These are phyloP conservation scores for Russula sp. DNA, from an alignment of 768 basidiomycete species.

Conservation along the genomic window DNA sequence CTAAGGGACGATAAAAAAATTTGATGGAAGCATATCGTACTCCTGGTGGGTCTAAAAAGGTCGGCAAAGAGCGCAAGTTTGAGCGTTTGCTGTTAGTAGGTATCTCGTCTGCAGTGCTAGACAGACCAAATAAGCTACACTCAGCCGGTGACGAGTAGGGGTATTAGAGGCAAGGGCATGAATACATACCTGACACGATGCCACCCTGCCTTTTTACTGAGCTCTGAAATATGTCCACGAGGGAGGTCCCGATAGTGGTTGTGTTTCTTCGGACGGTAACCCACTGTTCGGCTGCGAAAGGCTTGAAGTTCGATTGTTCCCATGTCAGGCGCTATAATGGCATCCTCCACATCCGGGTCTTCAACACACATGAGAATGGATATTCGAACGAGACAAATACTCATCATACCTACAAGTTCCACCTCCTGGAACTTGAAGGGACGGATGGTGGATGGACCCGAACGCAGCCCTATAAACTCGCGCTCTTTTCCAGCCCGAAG, in stretches of 20 bases:
- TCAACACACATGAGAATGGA: neutral
- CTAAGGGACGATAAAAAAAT: constrained; percentile 1
- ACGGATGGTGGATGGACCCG: neutral
- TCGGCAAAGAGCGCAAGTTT: too few relatives aligned
- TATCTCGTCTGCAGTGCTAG: neutral
- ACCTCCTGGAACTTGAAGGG: constrained; percentile 7
- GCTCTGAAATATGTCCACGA: neutral
- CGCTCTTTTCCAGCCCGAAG: neutral
- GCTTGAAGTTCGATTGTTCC: neutral
- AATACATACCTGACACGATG: constrained; percentile 1
- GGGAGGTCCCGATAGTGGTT: neutral
- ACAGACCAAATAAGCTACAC: neutral
- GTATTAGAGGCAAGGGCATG: neutral
- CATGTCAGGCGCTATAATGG: neutral
- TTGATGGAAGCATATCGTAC: neutral
- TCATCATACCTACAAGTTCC: neutral
- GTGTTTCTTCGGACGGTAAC: too few relatives aligned
- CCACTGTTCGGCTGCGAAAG: neutral
- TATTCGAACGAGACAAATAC: neutral
- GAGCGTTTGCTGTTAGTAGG: neutral
- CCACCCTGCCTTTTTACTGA: constrained; percentile 10
- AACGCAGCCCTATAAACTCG: neutral
- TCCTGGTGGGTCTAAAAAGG: neutral
- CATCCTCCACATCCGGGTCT: neutral
- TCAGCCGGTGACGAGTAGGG: neutral